These are phyloP conservation scores for Blastobotrys chiropterorum DNA, from an alignment of 805 yeast genomes.

Conservation along the genomic window DNA sequence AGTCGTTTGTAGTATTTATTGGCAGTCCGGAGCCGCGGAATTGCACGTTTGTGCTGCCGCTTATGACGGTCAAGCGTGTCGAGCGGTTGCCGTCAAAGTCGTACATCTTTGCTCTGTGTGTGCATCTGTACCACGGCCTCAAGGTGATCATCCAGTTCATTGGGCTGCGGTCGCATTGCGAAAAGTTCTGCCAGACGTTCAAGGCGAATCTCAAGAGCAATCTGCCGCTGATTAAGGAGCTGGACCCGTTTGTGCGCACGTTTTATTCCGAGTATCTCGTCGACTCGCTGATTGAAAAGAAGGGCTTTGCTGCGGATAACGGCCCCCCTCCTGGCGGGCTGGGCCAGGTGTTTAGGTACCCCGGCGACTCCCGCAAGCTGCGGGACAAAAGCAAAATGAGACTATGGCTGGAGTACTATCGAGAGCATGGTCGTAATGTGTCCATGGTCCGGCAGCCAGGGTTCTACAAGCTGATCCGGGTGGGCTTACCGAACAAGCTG, in stretches of 20 bases:
- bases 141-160: slow-evolving; percentile 63
- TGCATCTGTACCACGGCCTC: slow-evolving; percentile 61
- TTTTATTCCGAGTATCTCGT: slow-evolving; percentile 83
- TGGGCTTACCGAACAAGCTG: slow-evolving; percentile 88
- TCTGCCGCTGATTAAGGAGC: slow-evolving; percentile 50
- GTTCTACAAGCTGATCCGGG: slow-evolving; percentile 77
- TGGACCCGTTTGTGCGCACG: slow-evolving; percentile 60
- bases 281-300: slow-evolving; percentile 26
- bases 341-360: slow-evolving; percentile 78
- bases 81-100: slow-evolving; percentile 76
- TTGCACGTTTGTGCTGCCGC: slow-evolving; percentile 63
- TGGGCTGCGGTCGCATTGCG: slow-evolving; percentile 74
- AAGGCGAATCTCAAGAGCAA: slow-evolving; percentile 58
- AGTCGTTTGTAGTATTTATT: slow-evolving; percentile 67
- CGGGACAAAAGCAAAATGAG: slow-evolving; percentile 83
- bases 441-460: slow-evolving; percentile 66
- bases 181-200: slow-evolving; percentile 65
- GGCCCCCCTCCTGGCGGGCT: slow-evolving; percentile 72
- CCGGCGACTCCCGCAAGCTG: slow-evolving; percentile 74
- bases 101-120: slow-evolving; percentile 70
- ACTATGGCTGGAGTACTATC: slow-evolving; percentile 88
- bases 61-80: slow-evolving; percentile 75
- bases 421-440: slow-evolving; percentile 77
- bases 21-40: slow-evolving; percentile 63
- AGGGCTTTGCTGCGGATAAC: slow-evolving; percentile 3